Evolutionary conservation across 2,329 filamentous ascomycete species (phyloP), one percentile per base, ranked within the genome.

Genomic region (Triangularia setosa): DNA sequence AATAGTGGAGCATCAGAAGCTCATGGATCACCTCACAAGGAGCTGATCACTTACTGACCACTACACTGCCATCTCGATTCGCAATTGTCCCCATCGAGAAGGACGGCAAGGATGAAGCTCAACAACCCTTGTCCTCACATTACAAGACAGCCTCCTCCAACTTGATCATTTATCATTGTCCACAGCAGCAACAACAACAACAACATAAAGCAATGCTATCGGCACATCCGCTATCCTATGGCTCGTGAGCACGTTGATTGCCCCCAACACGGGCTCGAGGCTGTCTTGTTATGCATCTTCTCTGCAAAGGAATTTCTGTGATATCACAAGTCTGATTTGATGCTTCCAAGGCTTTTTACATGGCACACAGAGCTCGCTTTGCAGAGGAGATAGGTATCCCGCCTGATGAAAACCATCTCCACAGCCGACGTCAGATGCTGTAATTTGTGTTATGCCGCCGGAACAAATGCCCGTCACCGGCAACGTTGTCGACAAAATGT

Each of bases 391-490:
- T n/a, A 7, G 12, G n/a, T n/a, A 57, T 57, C 16, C 23, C 16
- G 54, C 27, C 16, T 57, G 14, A 21, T 21, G 54, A 33, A 28
- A 56, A n/a, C 25, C 11, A 21, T n/a, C 25, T 18, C 24, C 55
- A 35, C 27, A 12, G 25, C 24, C 14, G 16, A 25, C 55, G 55
- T 58, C 40, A 48, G 40, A 48, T 7, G 11, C n/a, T 48, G 40
- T 40, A 18, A 21, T 9, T 8, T 9, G n/a, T 21, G 18, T 21
- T 48, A 48, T 48, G 53, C 60, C 60, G 33, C 40, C 61, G 61
- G 61, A 63, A 60, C 25, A 54, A 44, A 12, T 44, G 28, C 28
- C 61, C 61, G 61, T 23, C 21, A 52, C 58, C 58, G 16, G 44
- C 24, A 24, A 33, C 25, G n/a, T 21, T 11, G 58, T n/a, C 8